phyloP scores from a whole-genome alignment of 129 eudicot species.

The Rutidosis leptorrhynchoides region DNA sequence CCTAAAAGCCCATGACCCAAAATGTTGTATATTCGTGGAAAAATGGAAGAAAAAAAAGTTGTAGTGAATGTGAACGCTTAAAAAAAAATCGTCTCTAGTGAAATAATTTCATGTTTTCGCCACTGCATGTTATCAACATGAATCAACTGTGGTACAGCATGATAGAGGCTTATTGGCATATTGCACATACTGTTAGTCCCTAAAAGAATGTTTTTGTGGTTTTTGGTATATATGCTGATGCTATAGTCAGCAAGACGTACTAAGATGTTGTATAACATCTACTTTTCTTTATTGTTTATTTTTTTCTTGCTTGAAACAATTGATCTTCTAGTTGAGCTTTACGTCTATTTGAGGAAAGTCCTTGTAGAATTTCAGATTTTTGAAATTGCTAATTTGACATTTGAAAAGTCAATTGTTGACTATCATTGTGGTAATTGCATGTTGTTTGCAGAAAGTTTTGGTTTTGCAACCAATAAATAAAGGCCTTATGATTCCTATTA shows the following conservation, averaged over 20 bases:
- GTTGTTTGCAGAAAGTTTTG: conserved; percentile 1
- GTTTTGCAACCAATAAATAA: background rate
- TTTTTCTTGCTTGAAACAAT: background rate
- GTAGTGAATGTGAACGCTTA: too few species aligned
- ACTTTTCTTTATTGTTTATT: too few species aligned
- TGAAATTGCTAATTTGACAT: background rate
- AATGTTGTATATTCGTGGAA: too few species aligned
- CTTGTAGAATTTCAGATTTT: background rate
- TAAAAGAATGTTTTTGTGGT: too few species aligned
- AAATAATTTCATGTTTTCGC: too few species aligned
- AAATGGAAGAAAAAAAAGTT: too few species aligned
- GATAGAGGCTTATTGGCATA: background rate
- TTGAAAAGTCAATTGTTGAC: background rate
- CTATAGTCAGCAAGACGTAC: too few species aligned
- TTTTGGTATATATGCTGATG: too few species aligned
- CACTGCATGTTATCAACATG: background rate
- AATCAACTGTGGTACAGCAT: background rate
- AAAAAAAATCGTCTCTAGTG: too few species aligned
- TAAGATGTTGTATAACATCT: background rate
- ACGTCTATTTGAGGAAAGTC: background rate
- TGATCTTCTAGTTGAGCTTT: background rate
- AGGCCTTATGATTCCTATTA: background rate
- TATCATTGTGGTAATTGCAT: background rate
- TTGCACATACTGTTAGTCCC: background rate
- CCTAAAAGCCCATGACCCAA: too few species aligned